These are phyloP conservation scores for Blastobotrys elegans DNA, from an alignment of 1,139 yeast species.

Conservation along the genomic window DNA sequence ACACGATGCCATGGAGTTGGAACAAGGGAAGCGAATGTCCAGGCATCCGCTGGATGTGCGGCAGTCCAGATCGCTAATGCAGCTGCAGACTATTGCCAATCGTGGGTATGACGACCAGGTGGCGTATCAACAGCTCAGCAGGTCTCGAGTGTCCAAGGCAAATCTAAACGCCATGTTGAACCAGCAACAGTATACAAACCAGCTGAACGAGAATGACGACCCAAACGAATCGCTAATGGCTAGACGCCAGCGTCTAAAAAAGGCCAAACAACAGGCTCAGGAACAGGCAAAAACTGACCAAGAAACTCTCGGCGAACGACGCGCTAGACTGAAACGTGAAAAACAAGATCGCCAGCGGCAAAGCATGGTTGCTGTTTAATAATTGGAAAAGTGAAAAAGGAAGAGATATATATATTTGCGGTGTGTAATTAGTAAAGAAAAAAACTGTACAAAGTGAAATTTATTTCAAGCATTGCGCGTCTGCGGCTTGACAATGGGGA, in stretches of 20 bases:
- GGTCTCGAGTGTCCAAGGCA: constrained; percentile 6
- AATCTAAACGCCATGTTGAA: not conserved
- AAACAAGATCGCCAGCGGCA: constrained; percentile 8
- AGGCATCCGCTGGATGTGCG: constrained; percentile 32
- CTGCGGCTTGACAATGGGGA: too few relatives aligned
- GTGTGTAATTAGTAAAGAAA: too few relatives aligned
- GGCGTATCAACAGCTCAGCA: constrained; percentile 8
- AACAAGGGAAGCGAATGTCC: constrained; percentile 14
- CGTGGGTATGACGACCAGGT: constrained; percentile 30
- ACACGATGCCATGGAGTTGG: constrained; percentile 22
- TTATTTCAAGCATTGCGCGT: too few relatives aligned
- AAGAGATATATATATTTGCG: too few relatives aligned
- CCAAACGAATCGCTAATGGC: constrained; percentile 10
- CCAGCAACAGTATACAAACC: not conserved
- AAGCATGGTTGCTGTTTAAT: not conserved
- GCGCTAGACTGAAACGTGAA: constrained; percentile 29
- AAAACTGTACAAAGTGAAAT: too few relatives aligned
- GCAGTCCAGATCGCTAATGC: constrained; percentile 29
- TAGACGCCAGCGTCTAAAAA: constrained; percentile 26
- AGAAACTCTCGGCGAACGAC: constrained; percentile 34
- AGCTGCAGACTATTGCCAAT: constrained; percentile 33
- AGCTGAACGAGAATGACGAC: constrained; percentile 3
- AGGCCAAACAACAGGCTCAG: constrained; percentile 14
- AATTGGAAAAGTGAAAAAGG: too few relatives aligned
- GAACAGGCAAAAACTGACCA: constrained; percentile 17